Evolutionary conservation across 192 early-diverging fungal genomes (phyloP).

Genomic region (Irineochytrium annulatum): DNA sequence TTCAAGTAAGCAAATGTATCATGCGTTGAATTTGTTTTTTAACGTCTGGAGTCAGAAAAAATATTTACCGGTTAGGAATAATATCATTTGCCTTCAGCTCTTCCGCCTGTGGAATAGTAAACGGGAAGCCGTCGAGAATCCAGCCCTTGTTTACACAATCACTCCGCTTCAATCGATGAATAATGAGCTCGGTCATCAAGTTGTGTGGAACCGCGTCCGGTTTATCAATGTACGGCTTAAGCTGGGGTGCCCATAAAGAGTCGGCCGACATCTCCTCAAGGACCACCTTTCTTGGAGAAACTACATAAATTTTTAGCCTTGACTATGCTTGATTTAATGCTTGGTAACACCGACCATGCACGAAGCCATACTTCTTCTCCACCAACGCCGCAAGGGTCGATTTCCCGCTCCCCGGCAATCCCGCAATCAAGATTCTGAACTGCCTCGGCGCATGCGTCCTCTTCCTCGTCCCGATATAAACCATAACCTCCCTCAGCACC

Average conservation of each 20-base stretch:
- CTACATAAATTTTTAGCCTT: conserved; percentile 13
- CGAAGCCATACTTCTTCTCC: conserved; percentile 33
- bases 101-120: conserved; percentile 28
- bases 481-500: conserved; percentile 24
- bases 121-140: conserved; percentile 51
- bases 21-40: background rate
- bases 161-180: conserved; percentile 25
- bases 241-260: conserved; percentile 5
- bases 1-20: background rate
- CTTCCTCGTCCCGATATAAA: conserved; percentile 20
- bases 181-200: conserved; percentile 29
- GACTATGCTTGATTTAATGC: background rate
- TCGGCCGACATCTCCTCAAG: conserved; percentile 38
- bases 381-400: conserved; percentile 36
- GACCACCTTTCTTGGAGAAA: conserved; percentile 45
- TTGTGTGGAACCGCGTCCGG: conserved; percentile 42
- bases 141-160: conserved; percentile 46
- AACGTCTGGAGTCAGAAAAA: background rate
- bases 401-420: conserved; percentile 45
- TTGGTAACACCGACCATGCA: conserved; percentile 37
- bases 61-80: conserved; percentile 39
- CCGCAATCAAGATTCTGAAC: conserved; percentile 35
- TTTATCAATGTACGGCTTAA: conserved; percentile 28
- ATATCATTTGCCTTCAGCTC: conserved; percentile 31
- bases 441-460: conserved; percentile 39